phyloP scores from a whole-genome alignment of 139 green algal genomes.

The Chlorella sp. region DNA sequence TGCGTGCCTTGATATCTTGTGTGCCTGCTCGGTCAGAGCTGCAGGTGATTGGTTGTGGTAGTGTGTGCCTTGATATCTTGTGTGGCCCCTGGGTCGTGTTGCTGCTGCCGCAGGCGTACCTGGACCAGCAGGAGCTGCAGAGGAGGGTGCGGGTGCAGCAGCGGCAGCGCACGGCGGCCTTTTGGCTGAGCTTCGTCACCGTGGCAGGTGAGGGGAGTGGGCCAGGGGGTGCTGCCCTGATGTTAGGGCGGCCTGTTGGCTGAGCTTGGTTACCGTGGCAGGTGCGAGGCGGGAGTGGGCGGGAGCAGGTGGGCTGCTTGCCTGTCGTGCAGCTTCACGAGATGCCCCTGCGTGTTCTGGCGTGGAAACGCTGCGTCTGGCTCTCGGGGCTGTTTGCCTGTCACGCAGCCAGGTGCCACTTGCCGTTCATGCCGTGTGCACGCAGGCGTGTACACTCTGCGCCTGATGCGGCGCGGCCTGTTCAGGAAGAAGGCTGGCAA shows the following conservation, averaged over 20 bases:
- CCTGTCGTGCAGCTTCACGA: too few relatives aligned
- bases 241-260: not conserved
- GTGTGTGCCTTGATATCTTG: not conserved
- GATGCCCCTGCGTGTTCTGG: too few relatives aligned
- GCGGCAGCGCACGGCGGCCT: conserved; percentile 11
- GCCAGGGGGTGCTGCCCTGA: not conserved
- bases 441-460: too few relatives aligned
- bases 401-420: too few relatives aligned
- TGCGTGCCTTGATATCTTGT: not conserved
- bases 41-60: not conserved
- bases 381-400: too few relatives aligned
- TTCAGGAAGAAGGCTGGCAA: too few relatives aligned
- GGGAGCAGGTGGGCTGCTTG: too few relatives aligned
- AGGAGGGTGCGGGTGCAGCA: conserved; percentile 7
- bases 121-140: conserved; percentile 10
- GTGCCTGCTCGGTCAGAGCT: not conserved
- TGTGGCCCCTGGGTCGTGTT: not conserved
- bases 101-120: conserved; percentile 11
- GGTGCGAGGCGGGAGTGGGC: too few relatives aligned
- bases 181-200: conserved; percentile 6
- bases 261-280: too few relatives aligned
- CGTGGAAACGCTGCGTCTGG: too few relatives aligned
- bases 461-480: too few relatives aligned
- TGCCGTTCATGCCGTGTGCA: too few relatives aligned
- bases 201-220: conserved; percentile 4